phyloP scores from a whole-genome alignment of 495 filamentous ascomycete species.

The Lasiosphaeria ovina region DNA sequence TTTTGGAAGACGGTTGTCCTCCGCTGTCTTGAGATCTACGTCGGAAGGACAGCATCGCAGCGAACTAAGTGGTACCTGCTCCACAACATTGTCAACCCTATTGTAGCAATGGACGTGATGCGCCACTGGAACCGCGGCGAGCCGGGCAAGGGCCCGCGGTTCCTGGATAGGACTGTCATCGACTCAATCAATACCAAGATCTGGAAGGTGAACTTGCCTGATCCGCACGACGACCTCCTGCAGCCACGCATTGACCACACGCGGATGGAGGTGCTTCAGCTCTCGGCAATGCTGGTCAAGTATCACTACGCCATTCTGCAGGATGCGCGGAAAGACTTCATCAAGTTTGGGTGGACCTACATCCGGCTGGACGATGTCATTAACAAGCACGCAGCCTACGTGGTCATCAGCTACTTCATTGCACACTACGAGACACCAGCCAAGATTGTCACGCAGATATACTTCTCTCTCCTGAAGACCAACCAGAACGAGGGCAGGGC shows the following conservation, averaged over 20 bases:
- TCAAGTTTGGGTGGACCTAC: constrained; percentile 98
- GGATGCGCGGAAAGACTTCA: constrained; percentile 94
- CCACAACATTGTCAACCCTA: constrained; percentile 89
- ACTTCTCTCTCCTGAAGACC: constrained; percentile 82
- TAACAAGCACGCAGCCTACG: constrained; percentile 98
- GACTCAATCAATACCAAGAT: constrained; percentile 90
- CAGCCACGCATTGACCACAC: constrained; percentile 93
- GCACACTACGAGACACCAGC: constrained; percentile 93
- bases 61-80: constrained; percentile 92
- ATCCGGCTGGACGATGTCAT: constrained; percentile 97
- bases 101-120: constrained; percentile 95
- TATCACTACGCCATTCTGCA: constrained; percentile 81
- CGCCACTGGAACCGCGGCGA: constrained; percentile 54
- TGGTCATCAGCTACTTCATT: constrained; percentile 96
- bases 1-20: constrained; percentile 83
- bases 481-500: constrained; percentile 93
- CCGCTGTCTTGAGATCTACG: constrained; percentile 85
- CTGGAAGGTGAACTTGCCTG: constrained; percentile 84
- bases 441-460: constrained; percentile 94
- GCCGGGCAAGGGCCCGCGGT: constrained; percentile 59
- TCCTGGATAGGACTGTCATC: constrained; percentile 86
- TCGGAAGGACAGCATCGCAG: constrained; percentile 70
- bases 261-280: constrained; percentile 90
- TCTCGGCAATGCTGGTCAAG: constrained; percentile 91
- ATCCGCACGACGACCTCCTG: constrained; percentile 78